A percentile compares a stretch with the other conserved stretches of the same genome.
These are phyloP conservation scores for Candida anutae DNA, from an alignment of 1,139 yeast genomes.

Conservation along the genomic window DNA sequence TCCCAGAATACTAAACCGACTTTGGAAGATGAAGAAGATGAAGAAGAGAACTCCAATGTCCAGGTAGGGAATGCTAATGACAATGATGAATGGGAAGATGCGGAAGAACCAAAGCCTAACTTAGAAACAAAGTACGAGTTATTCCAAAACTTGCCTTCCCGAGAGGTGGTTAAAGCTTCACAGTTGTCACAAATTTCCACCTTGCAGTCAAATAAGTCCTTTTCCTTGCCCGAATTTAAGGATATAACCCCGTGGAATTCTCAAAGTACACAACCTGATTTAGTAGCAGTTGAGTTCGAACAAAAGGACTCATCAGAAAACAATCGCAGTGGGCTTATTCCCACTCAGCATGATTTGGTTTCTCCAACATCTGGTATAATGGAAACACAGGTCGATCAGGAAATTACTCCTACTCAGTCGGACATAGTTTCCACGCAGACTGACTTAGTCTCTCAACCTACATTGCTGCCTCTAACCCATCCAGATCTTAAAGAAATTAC, in stretches of 20 bases:
- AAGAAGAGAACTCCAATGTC: neutral
- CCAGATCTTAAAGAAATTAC: neutral
- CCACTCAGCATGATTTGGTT: too few relatives aligned
- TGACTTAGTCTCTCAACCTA: too few relatives aligned
- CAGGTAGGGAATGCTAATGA: neutral
- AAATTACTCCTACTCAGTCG: too few relatives aligned
- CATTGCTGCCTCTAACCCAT: too few relatives aligned
- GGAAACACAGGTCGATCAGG: neutral
- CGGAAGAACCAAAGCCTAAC: neutral
- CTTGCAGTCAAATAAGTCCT: constrained; percentile 2
- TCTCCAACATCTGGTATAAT: too few relatives aligned
- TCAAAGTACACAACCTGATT: constrained; percentile 5
- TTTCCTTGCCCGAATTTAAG: constrained; percentile 15
- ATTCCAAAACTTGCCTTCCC: constrained; percentile 26
- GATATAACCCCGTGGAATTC: constrained; percentile 12
- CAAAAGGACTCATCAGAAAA: too few relatives aligned
- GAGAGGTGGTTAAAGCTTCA: constrained; percentile 6
- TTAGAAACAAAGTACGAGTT: constrained; percentile 8
- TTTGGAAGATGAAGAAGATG: neutral
- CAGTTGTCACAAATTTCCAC: constrained; percentile 3
- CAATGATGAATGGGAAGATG: neutral
- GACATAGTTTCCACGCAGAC: constrained; percentile 1
- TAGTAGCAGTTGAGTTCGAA: too few relatives aligned
- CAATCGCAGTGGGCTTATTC: too few relatives aligned
- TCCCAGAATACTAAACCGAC: neutral